Conservation (phyloP, 495 filamentous ascomycete genomes). For the Xylaria acuta region DNA sequence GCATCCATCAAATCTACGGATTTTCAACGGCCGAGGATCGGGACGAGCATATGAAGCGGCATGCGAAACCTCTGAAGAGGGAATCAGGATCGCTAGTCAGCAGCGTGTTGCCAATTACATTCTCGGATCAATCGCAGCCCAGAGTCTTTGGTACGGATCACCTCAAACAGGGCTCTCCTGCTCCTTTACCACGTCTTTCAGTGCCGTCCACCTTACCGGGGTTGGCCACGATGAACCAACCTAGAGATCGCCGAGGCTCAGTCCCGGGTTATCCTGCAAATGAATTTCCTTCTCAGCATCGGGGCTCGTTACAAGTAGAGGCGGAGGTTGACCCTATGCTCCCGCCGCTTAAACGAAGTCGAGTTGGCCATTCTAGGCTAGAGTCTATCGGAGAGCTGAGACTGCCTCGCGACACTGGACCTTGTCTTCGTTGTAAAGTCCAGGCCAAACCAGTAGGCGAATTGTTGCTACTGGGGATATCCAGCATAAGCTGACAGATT, state of each 20-base stretch:
- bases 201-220: slow-evolving; percentile 47
- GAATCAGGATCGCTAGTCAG: slow-evolving; percentile 53
- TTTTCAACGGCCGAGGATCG: slow-evolving; percentile 53
- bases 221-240: slow-evolving; percentile 43
- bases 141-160: slow-evolving; percentile 41
- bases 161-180: slow-evolving; percentile 34
- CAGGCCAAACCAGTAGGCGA: slow-evolving; percentile 46
- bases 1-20: slow-evolving; percentile 59
- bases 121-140: slow-evolving; percentile 44
- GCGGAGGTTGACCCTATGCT: slow-evolving; percentile 58
- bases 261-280: slow-evolving; percentile 50
- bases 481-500: background rate
- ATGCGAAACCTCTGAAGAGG: slow-evolving; percentile 47
- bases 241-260: slow-evolving; percentile 53
- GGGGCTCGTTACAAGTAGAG: slow-evolving; percentile 48
- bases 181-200: slow-evolving; percentile 48
- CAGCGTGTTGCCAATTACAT: slow-evolving; percentile 45
- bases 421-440: slow-evolving; percentile 54
- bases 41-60: slow-evolving; percentile 54
- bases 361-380: slow-evolving; percentile 53
- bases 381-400: slow-evolving; percentile 58
- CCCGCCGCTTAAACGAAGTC: slow-evolving; percentile 55
- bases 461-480: background rate
- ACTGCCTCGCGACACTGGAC: slow-evolving; percentile 50
- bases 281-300: slow-evolving; percentile 46